Conservation (phyloP, 164 flowering plant genomes). For the Liriodendron chinense region DNA sequence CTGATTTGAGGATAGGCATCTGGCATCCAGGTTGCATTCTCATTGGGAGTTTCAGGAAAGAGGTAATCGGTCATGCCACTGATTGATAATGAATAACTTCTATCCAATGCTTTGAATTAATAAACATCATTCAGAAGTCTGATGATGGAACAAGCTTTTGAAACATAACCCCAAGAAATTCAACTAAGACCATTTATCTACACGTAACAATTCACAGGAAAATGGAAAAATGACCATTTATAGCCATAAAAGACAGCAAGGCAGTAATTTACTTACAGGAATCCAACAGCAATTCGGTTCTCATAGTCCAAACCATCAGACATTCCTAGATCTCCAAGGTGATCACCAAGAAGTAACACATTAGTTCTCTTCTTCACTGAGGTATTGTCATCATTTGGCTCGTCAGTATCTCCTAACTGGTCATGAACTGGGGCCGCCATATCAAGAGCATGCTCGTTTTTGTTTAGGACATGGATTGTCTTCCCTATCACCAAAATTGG, state of each 20-base stretch:
- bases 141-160: not conserved
- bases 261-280: conserved; percentile 61
- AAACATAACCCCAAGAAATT: not conserved
- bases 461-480: conserved; percentile 79
- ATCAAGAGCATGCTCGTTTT: conserved; percentile 95
- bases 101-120: not conserved
- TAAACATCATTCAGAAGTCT: not conserved
- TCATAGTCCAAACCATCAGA: conserved; percentile 90
- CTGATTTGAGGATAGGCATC: too few species aligned
- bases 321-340: conserved; percentile 92
- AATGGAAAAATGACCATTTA: not conserved
- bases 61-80: too few species aligned
- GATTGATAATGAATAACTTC: too few species aligned
- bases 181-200: not conserved
- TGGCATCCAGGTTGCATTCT: too few species aligned
- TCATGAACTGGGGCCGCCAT: conserved; percentile 91
- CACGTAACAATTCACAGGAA: not conserved
- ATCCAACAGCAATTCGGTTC: conserved; percentile 80
- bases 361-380: conserved; percentile 72
- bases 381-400: conserved; percentile 32
- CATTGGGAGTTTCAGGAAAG: too few species aligned
- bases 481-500: conserved; percentile 50
- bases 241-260: not conserved
- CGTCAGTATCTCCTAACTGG: conserved; percentile 49
- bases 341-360: conserved; percentile 96